Conservation (phyloP, 345 rosid species). For the Adansonia digitata region DNA sequence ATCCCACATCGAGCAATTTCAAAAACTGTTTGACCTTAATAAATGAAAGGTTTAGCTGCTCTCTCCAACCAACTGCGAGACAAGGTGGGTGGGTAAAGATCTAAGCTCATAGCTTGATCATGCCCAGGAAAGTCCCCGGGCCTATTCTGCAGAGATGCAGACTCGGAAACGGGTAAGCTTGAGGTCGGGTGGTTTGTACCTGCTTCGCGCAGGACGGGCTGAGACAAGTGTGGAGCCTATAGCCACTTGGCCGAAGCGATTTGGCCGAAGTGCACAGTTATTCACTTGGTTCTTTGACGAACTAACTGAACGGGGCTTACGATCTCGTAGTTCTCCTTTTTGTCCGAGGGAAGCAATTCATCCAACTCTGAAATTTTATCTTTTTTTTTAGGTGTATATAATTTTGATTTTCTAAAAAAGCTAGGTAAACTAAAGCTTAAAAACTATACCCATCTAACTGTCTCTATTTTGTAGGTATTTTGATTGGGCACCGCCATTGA, state of each 20-base stretch:
- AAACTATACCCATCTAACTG: neutral
- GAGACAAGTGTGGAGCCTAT: neutral
- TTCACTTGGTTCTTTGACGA: neutral
- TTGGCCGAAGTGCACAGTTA: neutral
- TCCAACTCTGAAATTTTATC: too few relatives aligned
- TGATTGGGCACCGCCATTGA: neutral
- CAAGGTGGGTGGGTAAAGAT: neutral
- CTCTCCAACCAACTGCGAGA: neutral
- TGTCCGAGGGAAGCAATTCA: neutral
- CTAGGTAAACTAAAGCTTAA: neutral
- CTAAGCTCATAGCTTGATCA: accelerated
- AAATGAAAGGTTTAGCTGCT: accelerated
- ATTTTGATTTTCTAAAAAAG: neutral
- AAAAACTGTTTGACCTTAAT: neutral
- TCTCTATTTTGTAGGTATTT: too few relatives aligned
- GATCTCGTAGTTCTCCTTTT: neutral
- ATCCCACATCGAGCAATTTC: neutral
- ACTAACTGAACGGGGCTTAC: slow-evolving; percentile 12
- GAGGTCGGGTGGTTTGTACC: neutral
- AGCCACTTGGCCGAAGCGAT: neutral
- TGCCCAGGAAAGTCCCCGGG: slow-evolving; percentile 5
- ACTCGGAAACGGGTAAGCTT: neutral
- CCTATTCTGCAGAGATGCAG: slow-evolving; percentile 1
- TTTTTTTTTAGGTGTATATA: too few relatives aligned
- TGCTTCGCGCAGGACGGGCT: neutral